These are phyloP conservation scores for Cnidoscolus chayamansa DNA, from an alignment of 441 rosid species.

Conservation along the genomic window DNA sequence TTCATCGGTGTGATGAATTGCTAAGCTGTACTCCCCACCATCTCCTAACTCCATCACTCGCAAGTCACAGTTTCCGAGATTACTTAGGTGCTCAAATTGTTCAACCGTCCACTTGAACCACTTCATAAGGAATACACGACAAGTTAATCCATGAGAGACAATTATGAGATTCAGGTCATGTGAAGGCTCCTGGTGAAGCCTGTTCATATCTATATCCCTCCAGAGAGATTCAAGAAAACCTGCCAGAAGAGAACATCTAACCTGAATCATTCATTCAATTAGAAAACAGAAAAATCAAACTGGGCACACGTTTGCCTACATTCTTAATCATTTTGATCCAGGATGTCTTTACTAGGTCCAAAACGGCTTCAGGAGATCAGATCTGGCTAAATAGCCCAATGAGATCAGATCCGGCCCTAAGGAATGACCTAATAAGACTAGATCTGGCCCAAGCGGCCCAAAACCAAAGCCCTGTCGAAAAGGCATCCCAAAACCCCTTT, in stretches of 20 bases:
- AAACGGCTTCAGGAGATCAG: too few species aligned
- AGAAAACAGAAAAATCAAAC: not conserved
- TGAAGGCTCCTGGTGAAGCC: constrained; percentile 56
- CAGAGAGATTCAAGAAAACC: constrained; percentile 92
- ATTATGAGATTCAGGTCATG: constrained; percentile 79
- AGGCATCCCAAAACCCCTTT: too few species aligned
- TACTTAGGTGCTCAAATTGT: constrained; percentile 72
- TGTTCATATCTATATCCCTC: constrained; percentile 91
- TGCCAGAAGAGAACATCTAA: constrained; percentile 27
- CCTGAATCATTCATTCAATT: not conserved
- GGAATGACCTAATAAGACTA: too few species aligned
- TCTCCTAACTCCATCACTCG: constrained; percentile 80
- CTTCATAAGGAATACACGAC: constrained; percentile 90
- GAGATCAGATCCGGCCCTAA: too few species aligned
- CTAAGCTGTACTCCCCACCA: constrained; percentile 86
- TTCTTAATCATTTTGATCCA: too few species aligned
- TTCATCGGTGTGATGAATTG: constrained; percentile 74
- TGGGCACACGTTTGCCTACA: too few species aligned
- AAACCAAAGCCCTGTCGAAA: too few species aligned
- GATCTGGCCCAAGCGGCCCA: too few species aligned
- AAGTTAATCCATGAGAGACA: constrained; percentile 76
- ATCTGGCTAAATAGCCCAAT: too few species aligned
- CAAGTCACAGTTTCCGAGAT: constrained; percentile 64
- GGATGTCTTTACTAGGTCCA: too few species aligned
- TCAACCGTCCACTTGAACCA: constrained; percentile 98